phyloP scores from a whole-genome alignment of 345 rosid species.

The Leavenworthia alabamica region DNA sequence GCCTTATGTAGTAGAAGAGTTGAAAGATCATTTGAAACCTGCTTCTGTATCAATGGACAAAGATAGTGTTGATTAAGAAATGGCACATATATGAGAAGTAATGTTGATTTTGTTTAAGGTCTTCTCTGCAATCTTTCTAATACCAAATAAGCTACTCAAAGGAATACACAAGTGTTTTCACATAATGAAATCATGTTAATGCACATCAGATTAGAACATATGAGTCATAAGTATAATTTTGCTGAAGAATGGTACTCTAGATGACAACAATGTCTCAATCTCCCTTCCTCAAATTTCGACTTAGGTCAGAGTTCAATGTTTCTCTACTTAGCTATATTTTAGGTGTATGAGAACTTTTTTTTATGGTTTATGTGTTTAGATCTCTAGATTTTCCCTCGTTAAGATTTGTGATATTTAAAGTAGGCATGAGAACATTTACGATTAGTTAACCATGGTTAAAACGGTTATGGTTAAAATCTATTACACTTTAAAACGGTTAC shows the following conservation, averaged over 20 bases:
- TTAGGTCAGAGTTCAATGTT: not conserved
- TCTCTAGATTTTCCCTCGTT: too few species aligned
- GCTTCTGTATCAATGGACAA: not conserved
- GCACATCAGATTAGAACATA: not conserved
- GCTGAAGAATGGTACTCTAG: not conserved
- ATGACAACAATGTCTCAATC: not conserved
- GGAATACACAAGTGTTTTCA: not conserved
- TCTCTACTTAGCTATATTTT: not conserved
- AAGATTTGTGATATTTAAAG: too few species aligned
- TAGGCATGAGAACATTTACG: too few species aligned
- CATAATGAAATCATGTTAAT: not conserved
- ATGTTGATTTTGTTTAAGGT: not conserved
- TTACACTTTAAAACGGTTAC: too few species aligned
- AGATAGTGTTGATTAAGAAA: not conserved
- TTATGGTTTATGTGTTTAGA: too few species aligned
- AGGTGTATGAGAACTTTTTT: too few species aligned
- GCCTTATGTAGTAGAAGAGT: constrained; percentile 47
- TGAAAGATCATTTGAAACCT: constrained; percentile 38
- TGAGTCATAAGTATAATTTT: too few species aligned
- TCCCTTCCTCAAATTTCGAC: too few species aligned
- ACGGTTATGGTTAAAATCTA: too few species aligned
- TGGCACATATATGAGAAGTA: not conserved
- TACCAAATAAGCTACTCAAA: not conserved
- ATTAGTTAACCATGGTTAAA: too few species aligned
- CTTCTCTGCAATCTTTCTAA: not conserved